Evolutionary conservation across 768 basidiomycete genomes (phyloP).

Genomic region (Cystobasidium ongulense): DNA sequence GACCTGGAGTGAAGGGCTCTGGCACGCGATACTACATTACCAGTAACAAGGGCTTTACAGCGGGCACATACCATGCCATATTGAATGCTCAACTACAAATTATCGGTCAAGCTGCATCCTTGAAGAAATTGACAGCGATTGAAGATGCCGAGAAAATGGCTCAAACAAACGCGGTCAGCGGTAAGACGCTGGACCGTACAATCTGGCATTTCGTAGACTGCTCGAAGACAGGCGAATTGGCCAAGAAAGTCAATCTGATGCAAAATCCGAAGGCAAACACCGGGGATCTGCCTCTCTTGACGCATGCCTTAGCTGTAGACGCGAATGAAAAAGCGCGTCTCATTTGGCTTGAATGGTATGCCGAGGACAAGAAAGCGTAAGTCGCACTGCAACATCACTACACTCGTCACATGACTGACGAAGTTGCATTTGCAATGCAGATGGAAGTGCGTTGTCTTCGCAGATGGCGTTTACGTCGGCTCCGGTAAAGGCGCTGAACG

Average conservation of each 20-base stretch:
- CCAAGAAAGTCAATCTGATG: conserved; percentile 19
- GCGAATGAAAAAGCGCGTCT: conserved; percentile 20
- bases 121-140: conserved; percentile 16
- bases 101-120: neutral
- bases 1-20: neutral
- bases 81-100: neutral
- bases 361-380: conserved; percentile 23
- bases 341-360: conserved; percentile 20
- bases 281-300: conserved; percentile 1
- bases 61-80: conserved; percentile 19
- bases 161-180: neutral
- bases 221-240: neutral
- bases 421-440: neutral
- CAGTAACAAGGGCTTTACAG: neutral
- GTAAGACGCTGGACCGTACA: neutral
- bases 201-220: conserved; percentile 9
- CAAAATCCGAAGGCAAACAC: neutral
- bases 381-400: neutral
- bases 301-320: conserved; percentile 16
- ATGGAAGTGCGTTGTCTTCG: conserved; percentile 26
- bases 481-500: conserved; percentile 14
- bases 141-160: conserved; percentile 11
- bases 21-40: conserved; percentile 10
- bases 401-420: neutral
- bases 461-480: conserved; percentile 17